These are phyloP conservation scores for Talaromyces piceae DNA, from an alignment of 2,329 filamentous ascomycete genomes.

Conservation along the genomic window DNA sequence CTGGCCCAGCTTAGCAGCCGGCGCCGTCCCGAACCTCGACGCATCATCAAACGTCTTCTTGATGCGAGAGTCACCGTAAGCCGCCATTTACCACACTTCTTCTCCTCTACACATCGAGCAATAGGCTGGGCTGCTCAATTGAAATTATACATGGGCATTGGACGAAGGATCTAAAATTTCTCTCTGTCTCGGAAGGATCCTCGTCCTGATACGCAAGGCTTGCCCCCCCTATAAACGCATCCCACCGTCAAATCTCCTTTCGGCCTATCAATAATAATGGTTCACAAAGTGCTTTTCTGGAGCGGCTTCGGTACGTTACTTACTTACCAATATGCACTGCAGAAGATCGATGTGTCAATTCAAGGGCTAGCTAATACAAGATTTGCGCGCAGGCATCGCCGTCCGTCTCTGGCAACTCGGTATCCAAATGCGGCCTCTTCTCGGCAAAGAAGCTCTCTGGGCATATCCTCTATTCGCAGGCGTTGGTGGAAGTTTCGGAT, in stretches of 20 bases:
- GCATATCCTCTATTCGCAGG: slow-evolving; percentile 84
- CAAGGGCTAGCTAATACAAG: slow-evolving; percentile 7
- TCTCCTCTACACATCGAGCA: neutral
- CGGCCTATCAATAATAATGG: slow-evolving; percentile 26
- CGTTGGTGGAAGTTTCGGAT: slow-evolving; percentile 85
- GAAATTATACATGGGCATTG: neutral
- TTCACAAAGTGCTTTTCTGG: slow-evolving; percentile 48
- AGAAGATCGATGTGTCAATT: neutral
- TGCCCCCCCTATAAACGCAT: neutral
- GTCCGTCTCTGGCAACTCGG: slow-evolving; percentile 94
- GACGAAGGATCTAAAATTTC: neutral
- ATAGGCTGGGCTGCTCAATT: neutral
- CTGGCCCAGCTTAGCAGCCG: neutral
- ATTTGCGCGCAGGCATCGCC: slow-evolving; percentile 61
- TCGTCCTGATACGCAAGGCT: neutral
- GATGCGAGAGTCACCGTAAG: neutral
- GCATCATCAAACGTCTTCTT: neutral
- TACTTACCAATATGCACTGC: slow-evolving; percentile 1
- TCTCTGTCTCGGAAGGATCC: neutral
- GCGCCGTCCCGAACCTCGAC: neutral
- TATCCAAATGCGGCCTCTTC: slow-evolving; percentile 95
- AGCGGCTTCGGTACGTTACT: slow-evolving; percentile 70
- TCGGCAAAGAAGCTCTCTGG: slow-evolving; percentile 77
- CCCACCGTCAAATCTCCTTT: neutral
- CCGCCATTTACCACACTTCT: neutral